Evolutionary conservation across 2,329 filamentous ascomycete genomes (phyloP), one percentile per base, ranked within the genome.

Genomic region (Fusarium tjaetaba): DNA sequence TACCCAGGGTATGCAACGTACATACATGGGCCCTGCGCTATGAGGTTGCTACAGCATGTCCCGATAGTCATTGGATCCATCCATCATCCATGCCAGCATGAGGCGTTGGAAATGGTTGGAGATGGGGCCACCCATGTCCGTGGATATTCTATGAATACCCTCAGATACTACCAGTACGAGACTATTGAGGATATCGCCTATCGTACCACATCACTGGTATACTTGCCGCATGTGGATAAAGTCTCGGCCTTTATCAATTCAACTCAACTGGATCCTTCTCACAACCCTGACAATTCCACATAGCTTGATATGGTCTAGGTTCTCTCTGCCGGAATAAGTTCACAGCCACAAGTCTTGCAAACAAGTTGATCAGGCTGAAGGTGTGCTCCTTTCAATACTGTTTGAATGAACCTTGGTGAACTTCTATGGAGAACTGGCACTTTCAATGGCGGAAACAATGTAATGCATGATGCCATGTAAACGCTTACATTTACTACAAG

Each of bases 11-110:
- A 26, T 38, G 49, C 24, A 52, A 22, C 34, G 48, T 30, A 57
- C 36, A 30, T 42, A 46, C 53, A 57, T 26, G 32, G 48, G 39
- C 34, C 39, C 28, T 56, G 36, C 38, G 22, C 32, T 28, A 39
- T 66, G 51, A 53, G 39, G 52, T 39, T 49, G 48, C 34, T 51
- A 38, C 43, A 67, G 70, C 60, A 73, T 70, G 53, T 26, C 41
- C 26, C 43, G 24, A 28, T 28, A 67, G 66, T 53, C 53, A 63
- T 63, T 71, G 61, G 57, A 67, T 53, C 51, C 32, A 53, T 53
- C 24, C n/a, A 38, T 48, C 32, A 53, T 38, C 32, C 34, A 39
- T 48, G 38, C 32, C 43, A 53, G 43, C 52, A n/a, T 53, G 32
- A 45, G 55, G 56, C 30, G 55, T 63, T 70, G 42, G 49, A 28